phyloP scores from a whole-genome alignment of 2,329 filamentous ascomycete species.

The Xylaria digitata region DNA sequence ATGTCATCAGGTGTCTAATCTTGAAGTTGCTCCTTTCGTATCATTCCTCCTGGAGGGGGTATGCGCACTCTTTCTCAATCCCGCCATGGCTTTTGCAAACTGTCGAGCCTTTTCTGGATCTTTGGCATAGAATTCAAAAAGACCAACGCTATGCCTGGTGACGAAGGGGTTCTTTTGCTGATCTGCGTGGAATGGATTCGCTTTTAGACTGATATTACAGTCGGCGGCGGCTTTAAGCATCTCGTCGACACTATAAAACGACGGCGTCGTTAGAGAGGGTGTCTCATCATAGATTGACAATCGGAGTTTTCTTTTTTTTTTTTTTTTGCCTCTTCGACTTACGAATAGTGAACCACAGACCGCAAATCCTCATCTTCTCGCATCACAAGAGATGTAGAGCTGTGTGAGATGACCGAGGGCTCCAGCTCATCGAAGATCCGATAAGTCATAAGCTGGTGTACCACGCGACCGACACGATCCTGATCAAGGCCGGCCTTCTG shows the following conservation, averaged over 20 bases:
- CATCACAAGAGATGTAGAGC: slow-evolving; percentile 21
- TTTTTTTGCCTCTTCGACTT: background rate
- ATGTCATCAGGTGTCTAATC: too few species aligned
- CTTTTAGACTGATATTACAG: slow-evolving; percentile 33
- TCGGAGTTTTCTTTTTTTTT: too few species aligned
- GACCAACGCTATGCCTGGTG: too few species aligned
- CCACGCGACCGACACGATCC: slow-evolving; percentile 40
- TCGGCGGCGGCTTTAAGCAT: slow-evolving; percentile 45
- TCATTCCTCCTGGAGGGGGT: too few species aligned
- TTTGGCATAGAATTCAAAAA: slow-evolving; percentile 12
- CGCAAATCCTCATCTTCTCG: slow-evolving; percentile 38
- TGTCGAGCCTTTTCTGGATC: slow-evolving; percentile 23
- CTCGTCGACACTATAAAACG: slow-evolving; percentile 38
- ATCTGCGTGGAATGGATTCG: slow-evolving; percentile 24
- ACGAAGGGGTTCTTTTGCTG: too few species aligned
- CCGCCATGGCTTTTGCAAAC: slow-evolving; percentile 37
- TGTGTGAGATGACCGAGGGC: slow-evolving; percentile 41
- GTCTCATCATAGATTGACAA: too few species aligned
- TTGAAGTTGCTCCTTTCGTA: too few species aligned
- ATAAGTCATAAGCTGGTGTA: slow-evolving; percentile 43
- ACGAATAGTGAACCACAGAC: slow-evolving; percentile 37
- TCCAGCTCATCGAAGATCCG: slow-evolving; percentile 42
- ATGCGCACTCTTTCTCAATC: background rate
- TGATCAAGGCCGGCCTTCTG: slow-evolving; percentile 37
- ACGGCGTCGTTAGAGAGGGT: too few species aligned